phyloP scores from a whole-genome alignment of 1,139 yeast species.

The Saccharomyces hybrid region DNA sequence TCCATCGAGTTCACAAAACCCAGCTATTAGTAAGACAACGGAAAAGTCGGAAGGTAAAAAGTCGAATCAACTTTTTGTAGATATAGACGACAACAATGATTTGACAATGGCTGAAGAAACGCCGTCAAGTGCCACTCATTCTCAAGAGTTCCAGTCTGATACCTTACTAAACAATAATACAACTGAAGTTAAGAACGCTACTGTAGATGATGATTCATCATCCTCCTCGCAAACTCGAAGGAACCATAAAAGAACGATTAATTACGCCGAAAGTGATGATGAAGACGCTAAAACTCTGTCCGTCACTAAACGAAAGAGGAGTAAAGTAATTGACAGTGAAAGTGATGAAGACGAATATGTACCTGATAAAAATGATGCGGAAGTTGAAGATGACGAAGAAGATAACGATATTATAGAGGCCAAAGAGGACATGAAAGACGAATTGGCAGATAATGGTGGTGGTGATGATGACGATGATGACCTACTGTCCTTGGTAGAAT shows the following conservation, averaged over 20 bases:
- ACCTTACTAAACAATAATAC: not conserved
- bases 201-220: slow-evolving; percentile 7
- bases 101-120: slow-evolving; percentile 1
- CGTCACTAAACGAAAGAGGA: slow-evolving; percentile 22
- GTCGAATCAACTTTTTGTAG: not conserved
- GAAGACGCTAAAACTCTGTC: slow-evolving; percentile 17
- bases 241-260: slow-evolving; percentile 27
- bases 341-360: slow-evolving; percentile 3
- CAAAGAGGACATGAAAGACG: slow-evolving; percentile 15
- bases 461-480: slow-evolving; percentile 31
- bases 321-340: slow-evolving; percentile 20
- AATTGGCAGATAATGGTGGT: slow-evolving; percentile 9
- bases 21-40: slow-evolving; percentile 8
- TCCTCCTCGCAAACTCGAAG: slow-evolving; percentile 6
- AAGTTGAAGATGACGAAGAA: slow-evolving; percentile 20
- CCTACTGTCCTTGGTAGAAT: slow-evolving; percentile 20
- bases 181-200: not conserved
- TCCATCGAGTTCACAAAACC: slow-evolving; percentile 16
- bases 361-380: slow-evolving; percentile 5
- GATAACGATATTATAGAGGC: slow-evolving; percentile 29
- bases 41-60: not conserved
- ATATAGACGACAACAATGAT: not conserved
- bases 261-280: slow-evolving; percentile 36
- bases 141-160: not conserved
- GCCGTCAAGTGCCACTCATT: not conserved